A percentile compares a stretch with the other conserved stretches of the same genome.
phyloP scores from a whole-genome alignment of 2,329 filamentous ascomycete genomes.

The Claviceps quebecensis region DNA sequence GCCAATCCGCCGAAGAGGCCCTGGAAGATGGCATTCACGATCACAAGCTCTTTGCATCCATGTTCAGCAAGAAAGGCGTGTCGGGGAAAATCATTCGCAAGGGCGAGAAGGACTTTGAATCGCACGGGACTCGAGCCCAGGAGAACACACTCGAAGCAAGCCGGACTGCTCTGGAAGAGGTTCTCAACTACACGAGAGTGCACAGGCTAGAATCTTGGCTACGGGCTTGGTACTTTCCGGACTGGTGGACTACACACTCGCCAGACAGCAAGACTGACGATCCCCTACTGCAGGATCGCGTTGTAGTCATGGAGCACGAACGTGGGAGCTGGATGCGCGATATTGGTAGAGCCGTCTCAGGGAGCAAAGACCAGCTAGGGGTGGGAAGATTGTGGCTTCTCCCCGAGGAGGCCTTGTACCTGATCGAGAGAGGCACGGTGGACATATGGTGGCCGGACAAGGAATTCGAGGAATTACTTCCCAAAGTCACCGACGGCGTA shows the following conservation, averaged over 20 bases:
- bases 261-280: conserved; percentile 11
- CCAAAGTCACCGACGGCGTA: conserved; percentile 16
- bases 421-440: conserved; percentile 75
- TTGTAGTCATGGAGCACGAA: conserved; percentile 58
- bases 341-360: conserved; percentile 53
- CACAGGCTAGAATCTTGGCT: conserved; percentile 55
- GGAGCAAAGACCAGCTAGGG: conserved; percentile 39
- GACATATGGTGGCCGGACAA: conserved; percentile 70
- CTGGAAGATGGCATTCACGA: conserved; percentile 74
- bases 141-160: conserved; percentile 65
- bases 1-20: conserved; percentile 35
- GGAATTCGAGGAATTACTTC: conserved; percentile 34
- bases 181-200: conserved; percentile 61
- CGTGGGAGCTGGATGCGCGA: conserved; percentile 59
- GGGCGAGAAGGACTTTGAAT: conserved; percentile 95
- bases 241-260: conserved; percentile 28
- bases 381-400: conserved; percentile 64
- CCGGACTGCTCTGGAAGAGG: conserved; percentile 77
- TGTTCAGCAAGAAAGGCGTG: conserved; percentile 35
- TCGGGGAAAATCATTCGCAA: conserved; percentile 62
- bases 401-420: conserved; percentile 81
- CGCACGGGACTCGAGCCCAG: conserved; percentile 75
- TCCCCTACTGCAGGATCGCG: conserved; percentile 27
- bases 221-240: conserved; percentile 61
- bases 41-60: conserved; percentile 56